Evolutionary conservation across 306 rosid species (phyloP), one percentile per base, ranked within the genome.

Genomic region (Cyamopsis tetragonoloba): DNA sequence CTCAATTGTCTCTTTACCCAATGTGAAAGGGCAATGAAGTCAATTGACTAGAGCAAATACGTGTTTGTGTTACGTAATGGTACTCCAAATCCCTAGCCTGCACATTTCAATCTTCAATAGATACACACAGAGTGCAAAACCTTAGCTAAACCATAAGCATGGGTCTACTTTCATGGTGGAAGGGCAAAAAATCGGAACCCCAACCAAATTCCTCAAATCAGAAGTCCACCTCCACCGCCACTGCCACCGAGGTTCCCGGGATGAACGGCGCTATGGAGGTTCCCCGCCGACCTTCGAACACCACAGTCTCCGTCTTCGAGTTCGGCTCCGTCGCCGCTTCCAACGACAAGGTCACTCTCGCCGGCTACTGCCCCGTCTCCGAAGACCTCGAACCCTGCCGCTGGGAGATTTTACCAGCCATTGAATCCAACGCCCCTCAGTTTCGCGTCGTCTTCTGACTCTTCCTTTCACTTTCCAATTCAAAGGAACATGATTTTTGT

Each of bases 361-460:
- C 96, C 11, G 98, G 98, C 1, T 87, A 78, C 63, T 93, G 98
- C 72, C 90, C 98, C 5, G 97, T 93, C 68, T 89, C 98, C 54
- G 98, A 93, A 31, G 97, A 93, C 2, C 95, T 93, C 55, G 95
- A 93, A 68, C 98, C 98, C 8, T 93, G 98, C 87, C 96, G 96
- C 38, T 93, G 98, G 97, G 97, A 89, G 82, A 83, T 93, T 50
- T 73, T 86, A 26, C 91, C 98, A 9, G 96, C 98, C 1, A 18
- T 65, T 69, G 87, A 70, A 49, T 70, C 96, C 31, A 89, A 88
- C 46, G 95, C 96, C 2, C 98, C 98, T 0, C 98, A 88, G 83
- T 93, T 93, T 54, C 97, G 96, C 61, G 87, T 89, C 20, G 95
- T 87, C 62, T 88, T 91, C 81, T 85, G 77, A 82, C 50, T 19